Evolutionary conservation across 2,329 filamentous ascomycete species (phyloP).

Genomic region (Fusarium chaquense): DNA sequence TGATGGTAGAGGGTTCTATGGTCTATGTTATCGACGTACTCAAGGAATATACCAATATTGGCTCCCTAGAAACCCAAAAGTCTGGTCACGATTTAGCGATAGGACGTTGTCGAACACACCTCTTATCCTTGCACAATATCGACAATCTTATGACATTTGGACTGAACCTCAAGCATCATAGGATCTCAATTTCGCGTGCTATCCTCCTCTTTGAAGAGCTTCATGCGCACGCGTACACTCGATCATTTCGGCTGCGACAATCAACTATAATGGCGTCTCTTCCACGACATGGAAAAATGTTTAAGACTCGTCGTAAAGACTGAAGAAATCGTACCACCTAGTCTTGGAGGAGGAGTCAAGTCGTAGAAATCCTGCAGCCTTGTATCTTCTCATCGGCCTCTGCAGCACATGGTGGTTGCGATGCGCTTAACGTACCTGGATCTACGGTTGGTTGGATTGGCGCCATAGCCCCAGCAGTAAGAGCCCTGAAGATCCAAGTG

Average conservation of each 20-base stretch:
- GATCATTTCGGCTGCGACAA: neutral
- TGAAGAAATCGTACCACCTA: neutral
- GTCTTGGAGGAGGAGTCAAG: neutral
- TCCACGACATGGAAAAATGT: constrained; percentile 2
- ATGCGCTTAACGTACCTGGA: neutral
- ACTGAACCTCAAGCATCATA: neutral
- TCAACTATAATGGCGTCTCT: constrained; percentile 24
- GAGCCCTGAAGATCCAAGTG: too few species aligned
- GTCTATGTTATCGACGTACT: constrained; percentile 21
- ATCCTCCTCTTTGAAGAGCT: constrained; percentile 21
- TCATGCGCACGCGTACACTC: constrained; percentile 17
- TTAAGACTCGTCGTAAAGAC: accelerated
- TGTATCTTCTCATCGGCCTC: neutral
- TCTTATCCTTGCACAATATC: constrained; percentile 22
- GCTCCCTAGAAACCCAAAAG: neutral
- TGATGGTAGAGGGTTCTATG: constrained; percentile 8
- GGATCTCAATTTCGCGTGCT: constrained; percentile 7
- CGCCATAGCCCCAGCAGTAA: neutral
- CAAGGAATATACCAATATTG: constrained; percentile 18
- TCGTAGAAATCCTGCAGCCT: constrained; percentile 15
- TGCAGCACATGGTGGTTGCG: neutral
- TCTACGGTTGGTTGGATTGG: neutral
- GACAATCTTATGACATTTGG: constrained; percentile 5
- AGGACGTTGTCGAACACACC: neutral
- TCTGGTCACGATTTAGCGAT: neutral